Evolutionary conservation across 148 eudicot species (phyloP).

Genomic region (Cornus suecica): DNA sequence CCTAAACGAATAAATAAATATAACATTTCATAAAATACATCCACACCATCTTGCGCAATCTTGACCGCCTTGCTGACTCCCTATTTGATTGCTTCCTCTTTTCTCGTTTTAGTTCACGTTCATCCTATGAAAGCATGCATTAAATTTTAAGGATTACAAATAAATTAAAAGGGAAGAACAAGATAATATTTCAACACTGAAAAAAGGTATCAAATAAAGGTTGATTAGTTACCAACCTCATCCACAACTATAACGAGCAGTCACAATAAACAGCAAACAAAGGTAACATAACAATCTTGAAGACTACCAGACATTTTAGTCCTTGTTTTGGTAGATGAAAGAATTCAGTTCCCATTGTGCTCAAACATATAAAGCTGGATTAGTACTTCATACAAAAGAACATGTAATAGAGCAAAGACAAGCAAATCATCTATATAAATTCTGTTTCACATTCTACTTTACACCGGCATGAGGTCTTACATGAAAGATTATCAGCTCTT

Average conservation of each 20-base stretch:
- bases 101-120: constrained; percentile 67
- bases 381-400: neutral
- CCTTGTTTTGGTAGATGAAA: neutral
- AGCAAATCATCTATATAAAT: no score
- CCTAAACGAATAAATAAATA: neutral
- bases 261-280: neutral
- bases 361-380: neutral
- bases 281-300: neutral
- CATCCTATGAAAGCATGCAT: constrained; percentile 46
- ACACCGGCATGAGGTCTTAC: neutral
- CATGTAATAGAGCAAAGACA: neutral
- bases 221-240: neutral
- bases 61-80: constrained; percentile 85
- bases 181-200: neutral
- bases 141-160: neutral
- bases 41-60: constrained; percentile 76
- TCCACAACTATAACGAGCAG: neutral
- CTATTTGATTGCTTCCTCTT: constrained; percentile 81
- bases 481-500: neutral
- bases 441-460: neutral
- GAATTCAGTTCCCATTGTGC: neutral
- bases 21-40: neutral
- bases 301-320: neutral
- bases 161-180: no score
- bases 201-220: neutral